Conservation (phyloP, 2,329 filamentous ascomycete genomes). For the Verticillium nonalfalfae region DNA sequence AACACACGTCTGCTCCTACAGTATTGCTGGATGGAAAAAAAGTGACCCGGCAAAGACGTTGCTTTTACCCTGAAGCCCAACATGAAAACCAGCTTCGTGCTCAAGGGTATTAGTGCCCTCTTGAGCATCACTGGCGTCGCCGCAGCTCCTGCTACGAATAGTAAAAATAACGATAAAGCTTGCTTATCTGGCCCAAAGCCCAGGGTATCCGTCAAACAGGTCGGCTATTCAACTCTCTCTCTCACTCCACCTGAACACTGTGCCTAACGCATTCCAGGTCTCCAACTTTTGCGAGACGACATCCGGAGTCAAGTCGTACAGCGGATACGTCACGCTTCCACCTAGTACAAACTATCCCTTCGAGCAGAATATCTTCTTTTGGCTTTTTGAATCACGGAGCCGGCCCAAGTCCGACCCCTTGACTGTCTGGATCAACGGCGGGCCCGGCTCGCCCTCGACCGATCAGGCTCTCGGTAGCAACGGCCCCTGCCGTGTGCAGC, state of each 20-base stretch:
- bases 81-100: not conserved
- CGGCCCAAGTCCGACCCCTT: constrained; percentile 31
- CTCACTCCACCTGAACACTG: too few species aligned
- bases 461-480: constrained; percentile 30
- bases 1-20: too few species aligned
- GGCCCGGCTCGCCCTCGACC: constrained; percentile 42
- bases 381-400: constrained; percentile 21
- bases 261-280: not conserved
- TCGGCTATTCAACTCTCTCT: not conserved
- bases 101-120: not conserved
- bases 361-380: constrained; percentile 13
- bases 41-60: not conserved
- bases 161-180: not conserved
- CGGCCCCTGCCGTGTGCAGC: constrained; percentile 34
- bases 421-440: constrained; percentile 48
- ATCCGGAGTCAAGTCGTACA: constrained; percentile 56
- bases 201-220: not conserved
- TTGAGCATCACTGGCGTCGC: not conserved
- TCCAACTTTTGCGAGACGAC: constrained; percentile 41
- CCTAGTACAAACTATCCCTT: constrained; percentile 17
- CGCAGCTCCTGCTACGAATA: not conserved
- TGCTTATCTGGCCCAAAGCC: not conserved
- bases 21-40: not conserved
- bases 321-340: constrained; percentile 56
- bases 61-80: not conserved